Conservation (phyloP, 768 basidiomycete genomes). For the Cystobasidium onofrii region DNA sequence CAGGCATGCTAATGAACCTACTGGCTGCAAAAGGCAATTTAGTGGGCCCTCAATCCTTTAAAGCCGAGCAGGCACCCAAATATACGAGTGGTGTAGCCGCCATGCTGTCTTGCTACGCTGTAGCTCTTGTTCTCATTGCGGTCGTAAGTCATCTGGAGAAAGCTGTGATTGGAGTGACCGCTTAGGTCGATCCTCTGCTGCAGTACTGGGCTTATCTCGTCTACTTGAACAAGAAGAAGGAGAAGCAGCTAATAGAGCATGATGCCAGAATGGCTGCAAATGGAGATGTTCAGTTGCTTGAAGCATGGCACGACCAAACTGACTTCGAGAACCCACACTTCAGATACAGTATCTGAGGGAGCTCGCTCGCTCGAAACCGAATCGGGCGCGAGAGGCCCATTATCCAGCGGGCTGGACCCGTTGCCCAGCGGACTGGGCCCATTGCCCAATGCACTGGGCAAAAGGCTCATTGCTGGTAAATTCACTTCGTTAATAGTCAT, state of each 20-base stretch:
- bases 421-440: not conserved
- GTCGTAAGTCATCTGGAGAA: not conserved
- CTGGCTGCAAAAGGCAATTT: not conserved
- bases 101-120: constrained; percentile 34
- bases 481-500: too few species aligned
- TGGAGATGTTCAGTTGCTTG: constrained; percentile 32
- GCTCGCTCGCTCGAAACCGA: not conserved
- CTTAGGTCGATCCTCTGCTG: constrained; percentile 15
- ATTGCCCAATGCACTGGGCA: not conserved
- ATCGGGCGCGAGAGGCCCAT: not conserved
- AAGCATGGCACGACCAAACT: constrained; percentile 41
- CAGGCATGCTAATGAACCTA: not conserved
- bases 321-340: constrained; percentile 38
- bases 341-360: constrained; percentile 14
- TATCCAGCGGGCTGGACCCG: not conserved
- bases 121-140: not conserved
- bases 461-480: too few species aligned
- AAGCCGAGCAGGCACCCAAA: constrained; percentile 37
- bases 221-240: constrained; percentile 40
- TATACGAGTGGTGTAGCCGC: constrained; percentile 36
- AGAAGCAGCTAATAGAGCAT: constrained; percentile 33
- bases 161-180: not conserved
- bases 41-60: constrained; percentile 41
- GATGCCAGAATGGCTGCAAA: constrained; percentile 25
- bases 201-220: constrained; percentile 35